Percentiles rank a stretch among this genome's conserved stretches.
Conservation (phyloP, 352 stramenopile genomes). For the Lagenidium giganteum region DNA sequence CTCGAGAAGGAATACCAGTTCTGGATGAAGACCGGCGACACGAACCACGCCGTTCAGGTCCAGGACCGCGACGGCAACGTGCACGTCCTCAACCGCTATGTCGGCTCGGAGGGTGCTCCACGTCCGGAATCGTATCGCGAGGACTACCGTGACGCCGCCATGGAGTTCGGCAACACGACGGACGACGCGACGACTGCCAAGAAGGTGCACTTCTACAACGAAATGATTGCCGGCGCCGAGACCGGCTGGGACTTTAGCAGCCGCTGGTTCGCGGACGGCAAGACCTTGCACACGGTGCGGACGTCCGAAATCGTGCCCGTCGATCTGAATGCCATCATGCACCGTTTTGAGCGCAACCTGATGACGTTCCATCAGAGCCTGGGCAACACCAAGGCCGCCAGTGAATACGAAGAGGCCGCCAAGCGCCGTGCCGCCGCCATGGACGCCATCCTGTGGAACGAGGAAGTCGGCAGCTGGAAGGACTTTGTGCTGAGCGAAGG, state of each 20-base stretch:
- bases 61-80: constrained; percentile 6
- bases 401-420: constrained; percentile 10
- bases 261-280: constrained; percentile 28
- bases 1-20: constrained; percentile 35
- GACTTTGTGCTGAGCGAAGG: constrained; percentile 20
- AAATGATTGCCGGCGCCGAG: constrained; percentile 34
- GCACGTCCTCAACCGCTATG: constrained; percentile 36
- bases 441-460: constrained; percentile 26
- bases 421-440: constrained; percentile 14
- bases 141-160: constrained; percentile 21
- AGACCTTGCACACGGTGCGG: constrained; percentile 16
- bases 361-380: constrained; percentile 16
- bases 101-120: constrained; percentile 8
- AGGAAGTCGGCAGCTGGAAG: constrained; percentile 14
- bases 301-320: constrained; percentile 29
- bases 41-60: constrained; percentile 22
- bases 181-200: constrained; percentile 8
- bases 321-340: constrained; percentile 43
- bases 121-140: constrained; percentile 54
- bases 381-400: constrained; percentile 2
- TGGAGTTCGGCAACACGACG: constrained; percentile 7
- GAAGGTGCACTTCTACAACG: constrained; percentile 15
- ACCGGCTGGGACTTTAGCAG: constrained; percentile 56
- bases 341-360: constrained; percentile 29
- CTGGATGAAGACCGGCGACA: constrained; percentile 35